phyloP scores from a whole-genome alignment of 805 yeast genomes.

The Metschnikowia sp. region DNA sequence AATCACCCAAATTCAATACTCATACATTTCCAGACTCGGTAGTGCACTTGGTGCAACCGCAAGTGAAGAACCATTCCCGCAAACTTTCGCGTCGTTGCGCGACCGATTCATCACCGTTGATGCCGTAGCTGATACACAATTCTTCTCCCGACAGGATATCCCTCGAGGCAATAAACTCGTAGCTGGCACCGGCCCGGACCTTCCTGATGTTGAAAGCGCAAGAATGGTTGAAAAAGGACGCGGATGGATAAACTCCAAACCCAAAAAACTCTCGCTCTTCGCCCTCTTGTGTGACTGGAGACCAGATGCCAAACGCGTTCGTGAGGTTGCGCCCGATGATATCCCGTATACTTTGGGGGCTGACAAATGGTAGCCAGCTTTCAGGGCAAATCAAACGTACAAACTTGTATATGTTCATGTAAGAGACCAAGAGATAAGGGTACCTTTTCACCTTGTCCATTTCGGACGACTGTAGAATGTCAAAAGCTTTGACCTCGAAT shows the following conservation, averaged over 20 bases:
- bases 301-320: conserved; percentile 71
- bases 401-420: conserved; percentile 47
- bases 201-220: conserved; percentile 57
- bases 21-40: neutral
- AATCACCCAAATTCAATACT: no score
- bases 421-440: conserved; percentile 48
- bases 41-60: conserved; percentile 49
- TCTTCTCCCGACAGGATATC: conserved; percentile 46
- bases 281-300: conserved; percentile 29
- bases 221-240: conserved; percentile 67
- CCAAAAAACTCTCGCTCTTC: conserved; percentile 58
- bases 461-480: conserved; percentile 51
- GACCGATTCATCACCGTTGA: conserved; percentile 39
- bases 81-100: conserved; percentile 41
- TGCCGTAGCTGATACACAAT: conserved; percentile 61
- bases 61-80: conserved; percentile 57
- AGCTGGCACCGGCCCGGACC: conserved; percentile 30
- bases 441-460: conserved; percentile 40
- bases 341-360: conserved; percentile 38
- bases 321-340: conserved; percentile 60
- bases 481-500: conserved; percentile 30
- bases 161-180: conserved; percentile 36
- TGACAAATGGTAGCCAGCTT: conserved; percentile 31
- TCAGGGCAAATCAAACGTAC: conserved; percentile 38
- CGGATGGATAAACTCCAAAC: conserved; percentile 56